These are phyloP conservation scores for Trichoderma parareesei DNA, from an alignment of 495 filamentous ascomycete species.

Conservation along the genomic window DNA sequence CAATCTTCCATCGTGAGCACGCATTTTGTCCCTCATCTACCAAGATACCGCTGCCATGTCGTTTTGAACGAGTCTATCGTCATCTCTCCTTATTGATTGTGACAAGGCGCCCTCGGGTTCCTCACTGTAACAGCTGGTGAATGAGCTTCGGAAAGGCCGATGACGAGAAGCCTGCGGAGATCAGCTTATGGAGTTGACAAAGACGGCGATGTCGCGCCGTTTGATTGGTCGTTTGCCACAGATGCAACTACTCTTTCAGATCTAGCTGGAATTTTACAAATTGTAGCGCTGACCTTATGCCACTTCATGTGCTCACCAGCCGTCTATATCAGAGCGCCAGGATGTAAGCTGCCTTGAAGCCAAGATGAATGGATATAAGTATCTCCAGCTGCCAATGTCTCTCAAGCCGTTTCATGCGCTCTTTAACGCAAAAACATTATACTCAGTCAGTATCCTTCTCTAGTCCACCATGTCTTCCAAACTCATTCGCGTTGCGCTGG, in stretches of 20 bases:
- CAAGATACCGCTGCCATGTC: too few species aligned
- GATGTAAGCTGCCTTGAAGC: background rate
- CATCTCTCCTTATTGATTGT: too few species aligned
- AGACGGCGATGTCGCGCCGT: background rate
- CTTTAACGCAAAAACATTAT: background rate
- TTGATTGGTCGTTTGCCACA: background rate
- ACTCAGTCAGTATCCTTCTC: background rate
- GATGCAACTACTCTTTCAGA: background rate
- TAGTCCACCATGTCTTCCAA: background rate
- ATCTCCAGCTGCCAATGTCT: too few species aligned
- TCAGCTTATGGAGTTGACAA: background rate
- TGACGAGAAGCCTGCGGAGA: background rate
- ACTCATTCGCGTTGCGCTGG: conserved; percentile 44
- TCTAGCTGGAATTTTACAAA: background rate
- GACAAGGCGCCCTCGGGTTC: too few species aligned
- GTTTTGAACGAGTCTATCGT: too few species aligned
- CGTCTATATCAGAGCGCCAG: background rate
- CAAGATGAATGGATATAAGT: too few species aligned
- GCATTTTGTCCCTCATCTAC: too few species aligned
- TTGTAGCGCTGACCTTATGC: background rate
- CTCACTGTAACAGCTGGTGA: too few species aligned
- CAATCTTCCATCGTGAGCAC: too few species aligned
- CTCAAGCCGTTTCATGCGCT: too few species aligned
- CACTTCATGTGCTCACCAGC: background rate
- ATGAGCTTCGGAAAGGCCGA: background rate